Evolutionary conservation across 2,329 filamentous ascomycete genomes (phyloP), one percentile per base, ranked within the genome.

Genomic region (Exophiala sideris): DNA sequence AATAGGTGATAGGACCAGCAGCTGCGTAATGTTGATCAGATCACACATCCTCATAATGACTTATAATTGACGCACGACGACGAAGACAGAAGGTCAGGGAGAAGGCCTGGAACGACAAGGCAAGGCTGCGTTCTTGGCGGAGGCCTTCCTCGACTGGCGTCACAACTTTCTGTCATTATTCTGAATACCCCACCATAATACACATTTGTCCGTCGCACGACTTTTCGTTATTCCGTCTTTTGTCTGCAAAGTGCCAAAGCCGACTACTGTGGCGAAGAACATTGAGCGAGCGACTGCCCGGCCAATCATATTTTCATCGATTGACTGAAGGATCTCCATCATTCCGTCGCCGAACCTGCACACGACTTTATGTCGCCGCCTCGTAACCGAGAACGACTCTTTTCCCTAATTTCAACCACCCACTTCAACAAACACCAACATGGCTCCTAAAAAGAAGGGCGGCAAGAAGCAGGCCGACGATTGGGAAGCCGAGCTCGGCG

Each of bases 381-480:
- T 61, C 56, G 57, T 16, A 62, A 64, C 40, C 56, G 60, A 50
- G 62, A 60, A 59, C 58, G 59, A 54, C 51, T 52, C 39, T 59
- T 60, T 36, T 38, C 36, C 18, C 36, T 54, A 24, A 54, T 14
- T 47, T 24, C 48, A 46, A 21, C 32, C 18, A 34, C 34, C 24
- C 45, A 51, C 39, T 50, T 48, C 48, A 54, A 29, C 46, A 32
- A 50, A 24, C 50, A 49, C 32, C 54, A 44, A 70, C 73, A 97
- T 96, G 92, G 77, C 91, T 68, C 91, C 91, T 59, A 96, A 96
- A 79, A 95, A 94, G 81, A 96, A 96, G 83, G 87, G 86, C 71
- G 88, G 86, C 75, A 65, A 65, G 49, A 95, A 92, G 80, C 83
- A 79, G 69, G 83, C 88, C 69, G 89, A 96, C 68, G 90, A 96